A percentile compares a stretch with the other conserved stretches of the same genome.
Evolutionary conservation across 2,329 filamentous ascomycete genomes (phyloP).

Genomic region (Fusarium xylarioides): DNA sequence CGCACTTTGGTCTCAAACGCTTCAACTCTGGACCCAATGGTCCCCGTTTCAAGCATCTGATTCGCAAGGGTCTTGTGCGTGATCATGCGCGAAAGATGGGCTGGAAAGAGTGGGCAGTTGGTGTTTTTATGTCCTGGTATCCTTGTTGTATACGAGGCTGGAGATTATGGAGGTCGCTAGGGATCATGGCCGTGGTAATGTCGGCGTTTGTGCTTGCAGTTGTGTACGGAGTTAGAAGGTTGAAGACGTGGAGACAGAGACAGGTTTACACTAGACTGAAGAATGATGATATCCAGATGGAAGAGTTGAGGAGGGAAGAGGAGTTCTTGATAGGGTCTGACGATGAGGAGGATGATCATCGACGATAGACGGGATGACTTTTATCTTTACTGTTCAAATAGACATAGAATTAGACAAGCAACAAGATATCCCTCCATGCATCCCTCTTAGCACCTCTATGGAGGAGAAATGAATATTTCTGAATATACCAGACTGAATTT

Average conservation of each 20-base stretch:
- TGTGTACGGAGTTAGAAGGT: constrained; percentile 9
- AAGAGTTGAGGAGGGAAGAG: constrained; percentile 50
- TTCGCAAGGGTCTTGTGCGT: constrained; percentile 46
- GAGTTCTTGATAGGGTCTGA: constrained; percentile 31
- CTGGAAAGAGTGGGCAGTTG: constrained; percentile 44
- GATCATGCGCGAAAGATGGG: constrained; percentile 33
- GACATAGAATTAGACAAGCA: background rate
- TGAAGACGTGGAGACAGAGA: constrained; percentile 7
- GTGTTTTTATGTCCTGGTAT: constrained; percentile 44
- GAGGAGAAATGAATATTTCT: background rate
- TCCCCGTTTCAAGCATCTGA: constrained; percentile 45
- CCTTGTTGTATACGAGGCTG: constrained; percentile 49
- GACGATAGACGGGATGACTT: background rate
- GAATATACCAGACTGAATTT: rapidly evolving
- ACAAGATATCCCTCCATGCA: background rate
- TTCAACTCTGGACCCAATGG: constrained; percentile 47
- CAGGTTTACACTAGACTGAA: constrained; percentile 33
- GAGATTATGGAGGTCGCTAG: constrained; percentile 44
- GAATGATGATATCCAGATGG: constrained; percentile 39
- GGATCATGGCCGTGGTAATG: constrained; percentile 18
- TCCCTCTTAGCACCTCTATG: too few species aligned
- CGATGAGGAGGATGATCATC: constrained; percentile 13
- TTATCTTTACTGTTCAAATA: background rate
- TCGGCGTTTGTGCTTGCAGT: constrained; percentile 11
- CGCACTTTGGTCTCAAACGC: constrained; percentile 46